Conservation (phyloP, 768 basidiomycete species). For the Hygrocybe coccinea region DNA sequence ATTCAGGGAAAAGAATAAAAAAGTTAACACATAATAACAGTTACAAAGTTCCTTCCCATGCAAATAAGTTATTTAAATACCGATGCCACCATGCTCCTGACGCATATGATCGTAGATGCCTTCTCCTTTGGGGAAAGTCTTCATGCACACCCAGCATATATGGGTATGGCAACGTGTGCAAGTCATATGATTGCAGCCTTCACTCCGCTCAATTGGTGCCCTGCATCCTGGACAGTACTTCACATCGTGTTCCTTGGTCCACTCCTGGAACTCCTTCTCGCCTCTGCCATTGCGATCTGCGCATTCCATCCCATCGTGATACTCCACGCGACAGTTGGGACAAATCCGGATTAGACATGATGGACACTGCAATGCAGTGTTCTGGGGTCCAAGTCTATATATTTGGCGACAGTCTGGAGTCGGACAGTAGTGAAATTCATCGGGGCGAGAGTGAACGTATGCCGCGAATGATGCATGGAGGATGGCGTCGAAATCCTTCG, state of each 20-base stretch:
- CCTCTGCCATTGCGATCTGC: too few species aligned
- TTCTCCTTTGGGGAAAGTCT: conserved; percentile 60
- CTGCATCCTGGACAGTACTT: conserved; percentile 73
- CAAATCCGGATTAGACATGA: conserved; percentile 71
- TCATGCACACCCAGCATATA: conserved; percentile 75
- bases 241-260: conserved; percentile 59
- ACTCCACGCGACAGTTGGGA: conserved; percentile 47
- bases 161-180: conserved; percentile 71
- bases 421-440: conserved; percentile 52
- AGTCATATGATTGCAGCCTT: conserved; percentile 83
- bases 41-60: too few species aligned
- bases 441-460: conserved; percentile 45
- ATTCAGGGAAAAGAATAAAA: too few species aligned
- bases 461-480: conserved; percentile 58
- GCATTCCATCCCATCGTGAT: conserved; percentile 21
- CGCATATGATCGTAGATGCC: conserved; percentile 83
- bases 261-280: conserved; percentile 55
- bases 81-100: conserved; percentile 58
- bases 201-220: conserved; percentile 62
- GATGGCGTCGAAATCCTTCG: conserved; percentile 51
- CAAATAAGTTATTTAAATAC: conserved; percentile 27
- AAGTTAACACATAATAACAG: too few species aligned
- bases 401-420: conserved; percentile 45
- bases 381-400: conserved; percentile 39
- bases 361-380: conserved; percentile 59